Conservation (phyloP, 306 rosid genomes). For the Cucurbita pepo region DNA sequence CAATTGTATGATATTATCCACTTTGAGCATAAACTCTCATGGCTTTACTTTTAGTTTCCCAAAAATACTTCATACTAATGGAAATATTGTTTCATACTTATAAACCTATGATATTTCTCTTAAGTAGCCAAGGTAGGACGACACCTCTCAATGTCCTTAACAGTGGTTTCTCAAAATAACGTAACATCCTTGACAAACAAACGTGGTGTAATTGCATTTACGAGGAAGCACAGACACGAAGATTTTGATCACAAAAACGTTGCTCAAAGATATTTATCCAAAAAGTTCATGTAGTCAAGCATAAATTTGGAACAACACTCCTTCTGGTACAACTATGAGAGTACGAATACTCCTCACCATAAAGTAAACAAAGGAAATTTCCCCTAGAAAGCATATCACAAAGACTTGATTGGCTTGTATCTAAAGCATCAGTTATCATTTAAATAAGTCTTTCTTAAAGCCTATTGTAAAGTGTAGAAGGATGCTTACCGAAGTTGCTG, state of each 20-base stretch:
- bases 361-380: not conserved
- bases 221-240: not conserved
- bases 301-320: not conserved
- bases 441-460: not conserved
- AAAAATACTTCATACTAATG: no score
- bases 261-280: not conserved
- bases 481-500: constrained; percentile 19
- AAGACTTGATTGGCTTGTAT: not conserved
- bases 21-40: no score
- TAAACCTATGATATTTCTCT: no score
- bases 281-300: not conserved
- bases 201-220: no score
- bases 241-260: not conserved
- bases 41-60: no score
- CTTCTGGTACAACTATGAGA: no score
- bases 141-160: no score
- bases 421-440: not conserved
- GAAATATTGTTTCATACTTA: no score
- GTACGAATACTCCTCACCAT: no score
- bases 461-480: constrained; percentile 1
- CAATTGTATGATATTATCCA: no score
- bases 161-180: not conserved
- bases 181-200: not conserved
- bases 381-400: not conserved
- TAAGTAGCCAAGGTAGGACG: no score